phyloP scores from a whole-genome alignment of 768 basidiomycete species.

The Boletales sp. region DNA sequence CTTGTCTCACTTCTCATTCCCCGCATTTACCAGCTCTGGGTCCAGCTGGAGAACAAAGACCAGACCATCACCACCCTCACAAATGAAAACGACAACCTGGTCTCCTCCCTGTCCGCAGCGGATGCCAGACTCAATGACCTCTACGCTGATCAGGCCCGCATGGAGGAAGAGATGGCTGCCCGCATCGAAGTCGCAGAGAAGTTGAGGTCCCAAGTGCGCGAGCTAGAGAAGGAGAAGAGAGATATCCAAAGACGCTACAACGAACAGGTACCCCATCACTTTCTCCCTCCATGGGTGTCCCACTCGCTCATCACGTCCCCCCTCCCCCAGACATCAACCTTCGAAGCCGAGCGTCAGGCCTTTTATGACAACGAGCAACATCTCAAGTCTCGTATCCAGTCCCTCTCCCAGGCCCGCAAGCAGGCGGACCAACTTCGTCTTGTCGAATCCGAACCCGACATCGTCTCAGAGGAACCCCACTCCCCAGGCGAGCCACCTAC shows the following conservation, averaged over 20 bases:
- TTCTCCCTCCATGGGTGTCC: slow-evolving; percentile 13
- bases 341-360: slow-evolving; percentile 88
- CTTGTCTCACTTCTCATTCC: slow-evolving; percentile 8
- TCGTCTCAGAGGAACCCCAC: slow-evolving; percentile 36
- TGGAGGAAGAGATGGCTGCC: slow-evolving; percentile 77
- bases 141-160: slow-evolving; percentile 76
- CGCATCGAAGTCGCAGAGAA: slow-evolving; percentile 83
- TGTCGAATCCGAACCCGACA: slow-evolving; percentile 37
- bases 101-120: slow-evolving; percentile 60
- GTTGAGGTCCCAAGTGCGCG: slow-evolving; percentile 73
- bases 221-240: slow-evolving; percentile 85
- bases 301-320: slow-evolving; percentile 4
- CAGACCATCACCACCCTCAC: slow-evolving; percentile 58
- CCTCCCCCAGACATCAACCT: slow-evolving; percentile 63
- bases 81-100: slow-evolving; percentile 61
- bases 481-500: slow-evolving; percentile 22
- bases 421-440: slow-evolving; percentile 40
- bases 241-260: slow-evolving; percentile 81
- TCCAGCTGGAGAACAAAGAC: slow-evolving; percentile 78
- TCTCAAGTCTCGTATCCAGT: slow-evolving; percentile 86
- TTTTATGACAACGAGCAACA: slow-evolving; percentile 94
- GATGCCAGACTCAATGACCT: slow-evolving; percentile 75
- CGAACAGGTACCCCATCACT: slow-evolving; percentile 60
- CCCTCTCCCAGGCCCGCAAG: slow-evolving; percentile 65
- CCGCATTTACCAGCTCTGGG: slow-evolving; percentile 52